Base-by-base conservation (phyloP, 2,329 filamentous ascomycete species). In the Dryadomyces sulphureus region DNA sequence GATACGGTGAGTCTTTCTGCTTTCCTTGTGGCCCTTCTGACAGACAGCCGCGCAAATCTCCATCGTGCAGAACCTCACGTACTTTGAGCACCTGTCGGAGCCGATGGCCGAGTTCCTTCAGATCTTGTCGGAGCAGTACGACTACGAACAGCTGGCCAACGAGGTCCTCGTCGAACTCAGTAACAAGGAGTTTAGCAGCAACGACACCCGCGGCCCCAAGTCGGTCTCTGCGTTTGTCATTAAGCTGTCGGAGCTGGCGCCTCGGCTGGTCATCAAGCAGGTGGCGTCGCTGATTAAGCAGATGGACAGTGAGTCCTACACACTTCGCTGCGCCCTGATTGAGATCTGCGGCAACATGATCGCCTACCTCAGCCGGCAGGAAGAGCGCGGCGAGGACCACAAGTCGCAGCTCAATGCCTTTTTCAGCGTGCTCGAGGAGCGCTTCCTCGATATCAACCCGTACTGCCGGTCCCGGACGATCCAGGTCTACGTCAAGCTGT, bases 71-170 rank as follows among this genome's bases (percentile, higher is more conserved):
- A 96, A 92, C 59, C 67, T 98, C 54, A 94, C 92, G 5, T 98
- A 98, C 61, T 98, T 96, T 57, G 92, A 98, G 64, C 92, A 98
- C 62, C 68, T 98, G n/a, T 90, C 92, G 0, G 92, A 98, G 59
- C 92, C 92, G 1, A 98, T 98, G 92, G 92, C 92, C 27, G 93
- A 98, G 61, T 94, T 98, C 56, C 68, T 98, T 5, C 87, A 96
- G 56, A 98, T 96, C 57, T 70, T 98, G 22, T 82, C 89, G 1
- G 89, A 96, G 60, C 90, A 95, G 66, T 98, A 96, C 65, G 92
- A 98, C 64, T 94, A 96, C 60, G 85, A 89, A 16, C 92, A 98
- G 58, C 72, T 98, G 8, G 83, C 88, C 5, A 92, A 95, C 60
- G 92, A 98, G 59, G 85, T 96, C 25, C 65, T 98, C 48, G 81